Evolutionary conservation across 164 flowering plant genomes (phyloP), one percentile per base, ranked within the genome.

Genomic region (Pachysandra terminalis): DNA sequence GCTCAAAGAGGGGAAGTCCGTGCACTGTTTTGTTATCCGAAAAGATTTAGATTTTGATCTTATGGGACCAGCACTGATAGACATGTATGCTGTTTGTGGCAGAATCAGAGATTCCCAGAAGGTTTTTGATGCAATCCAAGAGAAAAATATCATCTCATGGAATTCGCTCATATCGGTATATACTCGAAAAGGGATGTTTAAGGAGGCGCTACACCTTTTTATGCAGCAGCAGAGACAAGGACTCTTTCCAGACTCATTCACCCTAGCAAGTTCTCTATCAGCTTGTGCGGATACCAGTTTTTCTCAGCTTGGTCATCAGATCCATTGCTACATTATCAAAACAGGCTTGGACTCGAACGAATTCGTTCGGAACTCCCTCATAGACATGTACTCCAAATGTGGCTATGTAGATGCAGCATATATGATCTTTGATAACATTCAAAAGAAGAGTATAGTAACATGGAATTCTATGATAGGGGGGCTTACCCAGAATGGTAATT

Each of bases 391-490:
- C 59, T 78, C 79, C 25, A 90, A 90, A 73, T 82, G 93, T 74
- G 90, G 91, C 14, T 68, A 62, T 40, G 76, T 81, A 56, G 80
- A 82, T 66, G 74, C 70, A 19, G 91, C 96, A 25, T 61, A 75
- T 41, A 51, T 14, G 61, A 66, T 86, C 52, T 92, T 89, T 56
- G 62, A 73, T 26, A 59, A 59, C 37, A 62, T 71, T 52, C 41
- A 74, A 65, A 59, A 65, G 19, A 83, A 61, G 73, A 73, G 85
- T 68, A 75, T 85, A 37, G 77, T 90, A 26, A 72, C 95, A 15
- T 92, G 98, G 96, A 90, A 89, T 68, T 82, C 84, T 32, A 87
- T 92, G 93, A 80, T 90, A 32, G 70, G 81, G 66, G 93, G 95
- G 13, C 83, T 83, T 68, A 74, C 83, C 66, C 91, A 83, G 66